Conservation (phyloP, 768 basidiomycete genomes). For the Mycena metata region DNA sequence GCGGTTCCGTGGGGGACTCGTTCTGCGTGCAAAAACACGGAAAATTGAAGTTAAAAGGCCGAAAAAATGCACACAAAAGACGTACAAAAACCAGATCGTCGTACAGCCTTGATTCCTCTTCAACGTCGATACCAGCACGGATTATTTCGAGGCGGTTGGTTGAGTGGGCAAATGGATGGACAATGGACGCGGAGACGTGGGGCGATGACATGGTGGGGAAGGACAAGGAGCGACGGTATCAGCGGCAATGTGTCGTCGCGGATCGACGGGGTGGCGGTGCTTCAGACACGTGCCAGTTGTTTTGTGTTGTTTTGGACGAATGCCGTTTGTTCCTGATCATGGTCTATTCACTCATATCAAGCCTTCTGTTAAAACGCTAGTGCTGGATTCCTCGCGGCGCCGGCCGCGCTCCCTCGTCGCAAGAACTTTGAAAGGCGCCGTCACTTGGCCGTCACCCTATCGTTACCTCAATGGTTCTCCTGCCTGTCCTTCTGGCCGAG, state of each 20-base stretch:
- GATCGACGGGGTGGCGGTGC: no score
- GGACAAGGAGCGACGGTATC: conserved; percentile 5
- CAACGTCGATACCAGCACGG: conserved; percentile 71
- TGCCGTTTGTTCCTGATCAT: no score
- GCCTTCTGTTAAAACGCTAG: no score
- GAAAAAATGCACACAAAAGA: conserved; percentile 20
- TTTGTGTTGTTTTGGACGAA: no score
- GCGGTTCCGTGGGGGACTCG: conserved; percentile 20
- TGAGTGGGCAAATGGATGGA: conserved; percentile 20
- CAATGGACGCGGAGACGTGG: neutral
- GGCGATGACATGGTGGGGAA: conserved; percentile 29
- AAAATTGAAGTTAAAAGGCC: neutral
- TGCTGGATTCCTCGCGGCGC: no score
- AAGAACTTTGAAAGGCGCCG: no score
- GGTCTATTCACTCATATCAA: no score
- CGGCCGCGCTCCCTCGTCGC: no score
- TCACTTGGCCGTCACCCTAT: no score
- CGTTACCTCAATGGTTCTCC: no score
- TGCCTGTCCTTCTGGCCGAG: no score
- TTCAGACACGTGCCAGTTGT: no score
- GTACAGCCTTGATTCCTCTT: conserved; percentile 76
- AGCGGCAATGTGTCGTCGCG: neutral
- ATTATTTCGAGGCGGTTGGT: conserved; percentile 63
- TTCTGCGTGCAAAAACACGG: conserved; percentile 7
- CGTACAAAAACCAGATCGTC: conserved; percentile 71